Evolutionary conservation across 768 basidiomycete genomes (phyloP).

Genomic region (Mycena amicta): DNA sequence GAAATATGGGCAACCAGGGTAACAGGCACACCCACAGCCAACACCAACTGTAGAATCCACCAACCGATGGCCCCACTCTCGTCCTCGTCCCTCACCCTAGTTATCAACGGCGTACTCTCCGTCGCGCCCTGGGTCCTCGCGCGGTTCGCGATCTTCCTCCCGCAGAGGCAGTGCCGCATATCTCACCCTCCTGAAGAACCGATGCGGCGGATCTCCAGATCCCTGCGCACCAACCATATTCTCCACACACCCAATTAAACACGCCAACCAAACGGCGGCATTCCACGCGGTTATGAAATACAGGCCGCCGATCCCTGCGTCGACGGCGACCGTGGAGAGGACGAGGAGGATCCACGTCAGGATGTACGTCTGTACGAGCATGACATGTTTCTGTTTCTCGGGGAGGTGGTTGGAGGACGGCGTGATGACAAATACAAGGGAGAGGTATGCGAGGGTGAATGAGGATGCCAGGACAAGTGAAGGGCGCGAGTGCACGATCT

Average conservation of each 20-base stretch:
- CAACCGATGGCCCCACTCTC: constrained; percentile 35
- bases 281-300: constrained; percentile 66
- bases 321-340: constrained; percentile 48
- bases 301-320: constrained; percentile 48
- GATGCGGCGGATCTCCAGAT: constrained; percentile 10
- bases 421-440: constrained; percentile 44
- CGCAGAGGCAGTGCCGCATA: constrained; percentile 30
- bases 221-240: constrained; percentile 31
- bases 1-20: constrained; percentile 55
- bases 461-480: constrained; percentile 53
- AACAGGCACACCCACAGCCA: constrained; percentile 55
- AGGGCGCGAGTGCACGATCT: constrained; percentile 66
- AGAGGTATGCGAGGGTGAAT: constrained; percentile 53
- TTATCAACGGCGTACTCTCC: constrained; percentile 60
- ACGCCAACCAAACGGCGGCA: constrained; percentile 46
- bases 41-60: constrained; percentile 64
- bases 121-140: constrained; percentile 43
- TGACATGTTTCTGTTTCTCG: constrained; percentile 51
- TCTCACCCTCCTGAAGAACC: constrained; percentile 20
- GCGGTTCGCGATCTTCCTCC: constrained; percentile 14
- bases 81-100: constrained; percentile 7
- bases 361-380: constrained; percentile 55
- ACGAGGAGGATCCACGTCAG: constrained; percentile 64
- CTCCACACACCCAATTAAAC: constrained; percentile 41
- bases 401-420: constrained; percentile 31